phyloP scores from a whole-genome alignment of 2,329 filamentous ascomycete species.

The Aspergillus sp. region DNA sequence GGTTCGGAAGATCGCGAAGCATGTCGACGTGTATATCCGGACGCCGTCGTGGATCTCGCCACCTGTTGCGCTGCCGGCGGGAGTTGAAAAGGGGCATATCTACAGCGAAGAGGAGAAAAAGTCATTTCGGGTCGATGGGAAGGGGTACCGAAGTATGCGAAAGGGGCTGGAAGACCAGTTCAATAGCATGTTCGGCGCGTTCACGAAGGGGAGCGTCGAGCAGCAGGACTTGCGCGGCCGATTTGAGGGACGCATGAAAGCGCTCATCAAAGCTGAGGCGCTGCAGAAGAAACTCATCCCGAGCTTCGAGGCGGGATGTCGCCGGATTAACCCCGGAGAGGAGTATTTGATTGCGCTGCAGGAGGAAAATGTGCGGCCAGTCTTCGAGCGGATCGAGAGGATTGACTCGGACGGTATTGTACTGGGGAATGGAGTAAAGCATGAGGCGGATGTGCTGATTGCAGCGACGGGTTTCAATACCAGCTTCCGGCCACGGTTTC shows the following conservation, averaged over 20 bases:
- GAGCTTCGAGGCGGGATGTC: conserved; percentile 30
- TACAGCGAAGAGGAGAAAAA: conserved; percentile 37
- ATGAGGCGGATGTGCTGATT: conserved; percentile 38
- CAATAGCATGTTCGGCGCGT: no score
- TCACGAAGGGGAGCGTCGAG: no score
- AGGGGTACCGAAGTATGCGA: no score
- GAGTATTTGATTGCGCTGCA: conserved; percentile 64
- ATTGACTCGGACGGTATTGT: conserved; percentile 38
- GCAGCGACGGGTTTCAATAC: conserved; percentile 47
- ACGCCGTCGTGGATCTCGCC: conserved; percentile 35
- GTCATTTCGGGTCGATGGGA: no score
- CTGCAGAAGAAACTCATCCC: conserved; percentile 44
- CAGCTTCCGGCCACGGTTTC: conserved; percentile 38
- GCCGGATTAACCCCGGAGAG: conserved; percentile 51
- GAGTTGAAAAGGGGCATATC: conserved; percentile 31
- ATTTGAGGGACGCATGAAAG: no score
- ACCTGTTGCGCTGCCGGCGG: conserved; percentile 32
- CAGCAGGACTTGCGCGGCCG: no score
- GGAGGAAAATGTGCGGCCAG: conserved; percentile 63
- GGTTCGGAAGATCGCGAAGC: conserved; percentile 44
- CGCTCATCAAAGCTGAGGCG: conserved; percentile 24
- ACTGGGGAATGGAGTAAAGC: conserved; percentile 39
- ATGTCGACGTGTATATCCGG: conserved; percentile 42
- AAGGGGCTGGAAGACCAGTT: no score
- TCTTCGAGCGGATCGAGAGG: conserved; percentile 58